Conservation (phyloP, 371 early-diverging fungal genomes). For the Lichtheimia hyalospora region DNA sequence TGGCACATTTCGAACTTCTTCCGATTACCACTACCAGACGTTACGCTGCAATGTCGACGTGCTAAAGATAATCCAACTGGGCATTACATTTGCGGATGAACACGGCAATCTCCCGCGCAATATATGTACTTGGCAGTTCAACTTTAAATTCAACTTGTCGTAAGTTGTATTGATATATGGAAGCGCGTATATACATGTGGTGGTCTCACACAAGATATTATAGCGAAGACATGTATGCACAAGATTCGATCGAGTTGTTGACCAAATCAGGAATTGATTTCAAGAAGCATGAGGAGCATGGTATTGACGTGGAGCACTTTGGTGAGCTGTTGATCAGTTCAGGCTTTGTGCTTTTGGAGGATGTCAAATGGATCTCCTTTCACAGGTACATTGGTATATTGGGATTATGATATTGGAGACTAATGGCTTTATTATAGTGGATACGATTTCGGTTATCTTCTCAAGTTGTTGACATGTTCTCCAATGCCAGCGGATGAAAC, state of each 20-base stretch:
- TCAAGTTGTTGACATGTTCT: conserved; percentile 94
- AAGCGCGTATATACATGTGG: neutral
- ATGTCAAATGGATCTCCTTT: conserved; percentile 98
- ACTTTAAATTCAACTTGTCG: conserved; percentile 96
- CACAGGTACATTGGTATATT: conserved; percentile 72
- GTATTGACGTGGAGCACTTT: conserved; percentile 98
- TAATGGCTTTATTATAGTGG: conserved; percentile 59
- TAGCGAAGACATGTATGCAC: conserved; percentile 98
- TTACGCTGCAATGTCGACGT: conserved; percentile 98
- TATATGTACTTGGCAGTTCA: conserved; percentile 99
- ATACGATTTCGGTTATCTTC: conserved; percentile 99
- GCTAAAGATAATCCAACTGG: conserved; percentile 98
- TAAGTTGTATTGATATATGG: conserved; percentile 26
- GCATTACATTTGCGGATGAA: conserved; percentile 96
- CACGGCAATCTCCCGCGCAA: conserved; percentile 89
- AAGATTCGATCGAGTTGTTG: conserved; percentile 98
- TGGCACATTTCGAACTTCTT: conserved; percentile 90
- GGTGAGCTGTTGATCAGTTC: conserved; percentile 97
- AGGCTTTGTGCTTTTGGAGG: conserved; percentile 92
- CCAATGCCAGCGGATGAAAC: conserved; percentile 91
- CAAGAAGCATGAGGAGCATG: conserved; percentile 93
- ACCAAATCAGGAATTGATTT: conserved; percentile 98
- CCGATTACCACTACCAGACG: conserved; percentile 98
- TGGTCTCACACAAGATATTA: no score
- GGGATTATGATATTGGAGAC: neutral